phyloP scores from a whole-genome alignment of 768 basidiomycete genomes.

The Pleurotus eryngii region DNA sequence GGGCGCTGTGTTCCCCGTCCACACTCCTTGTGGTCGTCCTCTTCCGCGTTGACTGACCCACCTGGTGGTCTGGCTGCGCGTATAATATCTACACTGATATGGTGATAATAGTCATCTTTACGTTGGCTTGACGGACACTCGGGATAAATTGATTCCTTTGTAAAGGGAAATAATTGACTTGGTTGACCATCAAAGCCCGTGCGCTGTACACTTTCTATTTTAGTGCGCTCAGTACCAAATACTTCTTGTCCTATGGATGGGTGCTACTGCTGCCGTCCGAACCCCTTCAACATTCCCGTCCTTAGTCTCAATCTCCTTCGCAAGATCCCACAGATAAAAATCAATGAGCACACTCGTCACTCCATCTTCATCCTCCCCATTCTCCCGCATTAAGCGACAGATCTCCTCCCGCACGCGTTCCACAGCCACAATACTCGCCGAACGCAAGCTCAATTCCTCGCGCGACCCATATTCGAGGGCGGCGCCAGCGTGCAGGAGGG shows the following conservation, averaged over 20 bases:
- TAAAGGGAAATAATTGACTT: too few species aligned
- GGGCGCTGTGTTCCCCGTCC: too few species aligned
- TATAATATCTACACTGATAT: too few species aligned
- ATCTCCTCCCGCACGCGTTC: conserved; percentile 70
- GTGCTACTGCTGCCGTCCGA: conserved; percentile 52
- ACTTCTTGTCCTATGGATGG: conserved; percentile 77
- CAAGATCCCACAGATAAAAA: conserved; percentile 89
- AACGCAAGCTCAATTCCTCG: conserved; percentile 78
- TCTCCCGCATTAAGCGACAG: conserved; percentile 26
- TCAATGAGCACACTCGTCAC: conserved; percentile 83
- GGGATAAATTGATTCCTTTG: too few species aligned
- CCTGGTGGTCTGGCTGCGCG: too few species aligned
- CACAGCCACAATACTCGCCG: conserved; percentile 76
- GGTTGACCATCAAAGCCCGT: too few species aligned
- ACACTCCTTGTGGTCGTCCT: too few species aligned
- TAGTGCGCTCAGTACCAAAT: conserved; percentile 76
- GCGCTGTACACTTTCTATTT: too few species aligned
- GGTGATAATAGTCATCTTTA: too few species aligned
- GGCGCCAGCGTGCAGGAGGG: conserved; percentile 41
- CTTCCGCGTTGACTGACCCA: too few species aligned
- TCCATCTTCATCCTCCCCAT: conserved; percentile 21
- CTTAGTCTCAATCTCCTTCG: conserved; percentile 68
- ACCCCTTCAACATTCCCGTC: conserved; percentile 59
- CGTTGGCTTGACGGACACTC: too few species aligned
- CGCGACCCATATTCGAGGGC: conserved; percentile 51